phyloP scores from a whole-genome alignment of 331 rosid genomes.

The Pyrus hybrid region DNA sequence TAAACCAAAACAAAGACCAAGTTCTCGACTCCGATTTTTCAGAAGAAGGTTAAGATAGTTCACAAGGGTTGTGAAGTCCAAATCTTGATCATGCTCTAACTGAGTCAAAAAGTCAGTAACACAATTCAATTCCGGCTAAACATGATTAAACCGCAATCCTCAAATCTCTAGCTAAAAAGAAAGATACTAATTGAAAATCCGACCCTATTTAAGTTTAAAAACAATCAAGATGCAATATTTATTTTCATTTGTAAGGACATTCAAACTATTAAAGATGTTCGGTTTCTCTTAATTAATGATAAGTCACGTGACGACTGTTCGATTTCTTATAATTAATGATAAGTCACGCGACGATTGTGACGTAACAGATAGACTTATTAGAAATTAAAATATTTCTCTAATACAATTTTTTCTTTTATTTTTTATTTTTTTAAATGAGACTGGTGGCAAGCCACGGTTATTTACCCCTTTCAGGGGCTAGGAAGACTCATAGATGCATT shows the following conservation, averaged over 20 bases:
- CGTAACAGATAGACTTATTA: not conserved
- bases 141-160: too few species aligned
- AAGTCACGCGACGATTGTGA: too few species aligned
- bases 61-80: too few species aligned
- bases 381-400: not conserved
- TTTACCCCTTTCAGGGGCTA: too few species aligned
- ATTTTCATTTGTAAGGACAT: not conserved
- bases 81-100: too few species aligned
- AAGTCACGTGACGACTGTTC: not conserved
- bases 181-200: not conserved
- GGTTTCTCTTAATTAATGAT: not conserved
- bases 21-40: not conserved
- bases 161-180: not conserved
- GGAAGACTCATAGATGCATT: too few species aligned
- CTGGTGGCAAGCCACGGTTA: too few species aligned
- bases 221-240: not conserved
- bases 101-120: too few species aligned
- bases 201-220: not conserved
- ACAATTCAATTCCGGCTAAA: too few species aligned
- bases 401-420: too few species aligned
- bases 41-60: not conserved
- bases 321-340: too few species aligned
- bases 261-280: not conserved
- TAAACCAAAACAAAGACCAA: conserved; percentile 6
- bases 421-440: too few species aligned